Evolutionary conservation across 129 eudicot genomes (phyloP), one percentile per base, ranked within the genome.

Genomic region (Calendula officinalis): DNA sequence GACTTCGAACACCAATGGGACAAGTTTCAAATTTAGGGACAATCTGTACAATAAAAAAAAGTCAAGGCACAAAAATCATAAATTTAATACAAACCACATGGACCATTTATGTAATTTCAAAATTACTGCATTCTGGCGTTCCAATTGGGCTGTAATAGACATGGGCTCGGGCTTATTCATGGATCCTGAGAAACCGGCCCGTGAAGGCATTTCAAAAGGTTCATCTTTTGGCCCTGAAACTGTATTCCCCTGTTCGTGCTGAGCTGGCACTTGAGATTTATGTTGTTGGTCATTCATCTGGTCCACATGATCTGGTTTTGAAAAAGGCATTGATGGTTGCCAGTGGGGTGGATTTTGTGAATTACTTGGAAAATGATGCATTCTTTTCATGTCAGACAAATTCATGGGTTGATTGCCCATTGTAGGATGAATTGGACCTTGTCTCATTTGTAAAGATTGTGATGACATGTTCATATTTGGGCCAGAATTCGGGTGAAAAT

Each of bases 261-360:
- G 88, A 49, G 90, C 37, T 57, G 81, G 73, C 38, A 72, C 12
- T 67, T 66, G 84, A 50, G 79, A 63, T 71, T 73, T 87, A 35
- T 72, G 83, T 16, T 81, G 92, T 55, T 83, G 81, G 38, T 87
- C 96, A 76, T 67, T 79, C 53, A 82, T 62, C 68, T 80, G 98
- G 75, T 87, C 95, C 41, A 56, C 5, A 55, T 77, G 81, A 46
- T 91, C 98, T 69, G 74, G 88, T 68, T 91, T 84, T 14, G 76
- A 86, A 75, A 80, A 79, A 30, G 73, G 56, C 83, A 76, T 71
- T 45, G 81, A 65, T 42, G 80, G 51, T 68, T 81, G 86, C 86
- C 90, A 76, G 36, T 83, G 82, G 66, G 69, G 73, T 33, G 76
- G 67, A 70, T 62, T 75, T 52, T 80, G 83, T 30, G 74, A 60